Conservation (phyloP, 192 early-diverging fungal genomes). For the Thamnidium elegans region DNA sequence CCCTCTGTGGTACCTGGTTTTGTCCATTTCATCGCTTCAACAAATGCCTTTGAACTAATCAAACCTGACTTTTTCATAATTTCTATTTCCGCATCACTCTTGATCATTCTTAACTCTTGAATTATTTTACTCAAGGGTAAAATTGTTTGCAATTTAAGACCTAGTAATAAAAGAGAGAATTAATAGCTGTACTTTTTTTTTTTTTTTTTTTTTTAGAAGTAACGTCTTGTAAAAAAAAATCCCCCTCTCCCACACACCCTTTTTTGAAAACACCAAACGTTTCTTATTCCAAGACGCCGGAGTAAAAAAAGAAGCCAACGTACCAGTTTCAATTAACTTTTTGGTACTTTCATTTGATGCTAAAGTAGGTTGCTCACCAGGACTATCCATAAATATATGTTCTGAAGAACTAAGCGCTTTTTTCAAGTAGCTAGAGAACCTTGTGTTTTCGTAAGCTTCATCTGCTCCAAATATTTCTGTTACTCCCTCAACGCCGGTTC, state of each 20-base stretch:
- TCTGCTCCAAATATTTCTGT: conserved; percentile 79
- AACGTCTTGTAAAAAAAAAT: not conserved
- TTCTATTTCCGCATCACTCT: conserved; percentile 72
- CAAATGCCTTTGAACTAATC: conserved; percentile 80
- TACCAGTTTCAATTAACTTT: conserved; percentile 24
- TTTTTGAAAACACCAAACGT: not conserved
- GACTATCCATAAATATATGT: conserved; percentile 34
- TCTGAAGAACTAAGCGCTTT: conserved; percentile 14
- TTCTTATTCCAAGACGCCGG: not conserved
- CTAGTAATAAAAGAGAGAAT: conserved; percentile 12
- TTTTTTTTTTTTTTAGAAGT: not conserved
- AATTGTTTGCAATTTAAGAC: conserved; percentile 15
- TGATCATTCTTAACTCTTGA: conserved; percentile 73
- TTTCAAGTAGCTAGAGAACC: conserved; percentile 17
- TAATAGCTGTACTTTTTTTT: not conserved
- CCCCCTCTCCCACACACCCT: not conserved
- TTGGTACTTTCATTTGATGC: conserved; percentile 2
- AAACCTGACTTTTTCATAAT: conserved; percentile 76
- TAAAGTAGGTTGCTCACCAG: conserved; percentile 7
- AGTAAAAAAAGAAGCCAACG: not conserved
- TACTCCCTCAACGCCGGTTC: conserved; percentile 78
- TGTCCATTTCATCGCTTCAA: conserved; percentile 74
- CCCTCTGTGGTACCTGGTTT: conserved; percentile 69
- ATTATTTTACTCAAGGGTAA: conserved; percentile 60
- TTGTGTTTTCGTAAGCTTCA: conserved; percentile 44